Percentiles rank a stretch among this genome's conserved stretches.
phyloP scores from a whole-genome alignment of 2,329 filamentous ascomycete species.

The Arachnopeziza araneosa region DNA sequence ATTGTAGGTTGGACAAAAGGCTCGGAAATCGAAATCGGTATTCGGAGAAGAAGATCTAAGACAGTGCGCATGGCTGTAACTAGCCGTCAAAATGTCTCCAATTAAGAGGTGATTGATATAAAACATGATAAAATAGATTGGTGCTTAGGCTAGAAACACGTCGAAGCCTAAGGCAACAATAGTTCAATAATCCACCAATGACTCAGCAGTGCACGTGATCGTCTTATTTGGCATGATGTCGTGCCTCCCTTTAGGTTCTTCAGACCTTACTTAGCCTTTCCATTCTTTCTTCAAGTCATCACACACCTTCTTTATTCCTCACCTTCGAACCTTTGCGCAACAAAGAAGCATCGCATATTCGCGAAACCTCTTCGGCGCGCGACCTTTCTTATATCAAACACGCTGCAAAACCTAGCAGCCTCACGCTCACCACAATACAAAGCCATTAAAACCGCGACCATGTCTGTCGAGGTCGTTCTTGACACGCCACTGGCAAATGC shows the following conservation, averaged over 20 bases:
- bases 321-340: background rate
- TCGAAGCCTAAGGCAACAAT: too few species aligned
- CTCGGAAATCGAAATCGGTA: background rate
- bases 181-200: background rate
- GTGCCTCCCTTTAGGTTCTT: background rate
- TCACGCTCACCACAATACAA: slow-evolving; percentile 5
- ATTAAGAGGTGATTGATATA: background rate
- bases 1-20: background rate
- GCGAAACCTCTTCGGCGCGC: background rate
- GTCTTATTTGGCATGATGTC: background rate
- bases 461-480: slow-evolving; percentile 72
- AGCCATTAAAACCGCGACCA: slow-evolving; percentile 37
- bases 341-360: slow-evolving; percentile 1
- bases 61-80: background rate
- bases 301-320: background rate
- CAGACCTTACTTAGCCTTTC: background rate
- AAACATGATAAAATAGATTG: background rate
- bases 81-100: background rate
- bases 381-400: slow-evolving; percentile 5
- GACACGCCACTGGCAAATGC: slow-evolving; percentile 81
- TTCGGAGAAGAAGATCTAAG: background rate
- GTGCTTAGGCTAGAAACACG: background rate
- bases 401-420: slow-evolving; percentile 3
- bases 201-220: background rate
- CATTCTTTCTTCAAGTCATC: background rate